Evolutionary conservation across 495 filamentous ascomycete species (phyloP), one percentile per base, ranked within the genome.

Genomic region (Staphylotrichum longicolle): DNA sequence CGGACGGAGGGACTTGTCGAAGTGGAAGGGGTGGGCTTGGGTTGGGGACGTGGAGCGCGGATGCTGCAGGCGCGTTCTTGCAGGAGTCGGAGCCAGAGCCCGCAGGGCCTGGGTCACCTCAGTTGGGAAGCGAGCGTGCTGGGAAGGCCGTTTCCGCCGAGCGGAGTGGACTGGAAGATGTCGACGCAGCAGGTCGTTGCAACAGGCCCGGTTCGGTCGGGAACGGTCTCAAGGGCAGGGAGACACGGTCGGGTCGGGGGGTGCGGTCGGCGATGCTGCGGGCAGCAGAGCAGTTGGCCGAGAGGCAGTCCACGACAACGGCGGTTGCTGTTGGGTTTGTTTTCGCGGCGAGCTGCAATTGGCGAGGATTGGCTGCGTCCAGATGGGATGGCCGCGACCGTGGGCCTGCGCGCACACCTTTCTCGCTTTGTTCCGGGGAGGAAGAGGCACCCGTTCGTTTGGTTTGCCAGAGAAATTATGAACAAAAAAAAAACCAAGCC

Each of bases 1-100:
- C 64, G 64, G 58, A 45, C 48, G 30, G 42, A 60, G 48, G 41
- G 58, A 34, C 32, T 65, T 63, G 42, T 39, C 37, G 5, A 6
- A 7, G 37, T 39, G 6, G 20, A 27, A 27, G 37, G 37, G 37
- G 10, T 39, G 6, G 37, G 37, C 51, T 59, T 40, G 48, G 45
- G 62, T 37, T 42, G 37, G 60, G 58, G 60, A 54, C 42, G 57
- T 59, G 70, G 70, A 70, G 70, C 72, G 68, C 58, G 57, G 53
- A 55, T 47, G 57, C 57, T 61, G 64, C 70, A 67, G 59, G 65
- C 65, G 62, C 64, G 68, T 60, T 62, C 54, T 58, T 66, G 60
- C 45, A 45, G 58, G 20, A 27, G 20, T 59, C 34, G 64, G 57
- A 42, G 57, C 49, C 20, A 27, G 20, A 27, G 20, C 20, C 20